Evolutionary conservation across 139 green algal genomes (phyloP), one percentile per base, ranked within the genome.

Genomic region (Marvania coccoides): DNA sequence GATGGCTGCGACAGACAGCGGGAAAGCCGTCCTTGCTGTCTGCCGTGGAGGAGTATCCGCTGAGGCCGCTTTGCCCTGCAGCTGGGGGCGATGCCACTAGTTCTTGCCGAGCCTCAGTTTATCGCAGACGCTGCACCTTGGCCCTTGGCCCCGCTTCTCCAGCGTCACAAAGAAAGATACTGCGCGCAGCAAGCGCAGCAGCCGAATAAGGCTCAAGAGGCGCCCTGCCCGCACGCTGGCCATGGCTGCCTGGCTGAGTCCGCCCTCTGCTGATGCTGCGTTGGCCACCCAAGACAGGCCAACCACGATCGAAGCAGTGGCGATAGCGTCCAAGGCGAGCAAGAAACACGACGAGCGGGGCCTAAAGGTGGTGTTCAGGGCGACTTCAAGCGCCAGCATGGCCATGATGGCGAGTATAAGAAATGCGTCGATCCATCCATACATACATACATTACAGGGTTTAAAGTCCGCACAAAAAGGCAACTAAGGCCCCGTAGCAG

Each of bases 371-470:
- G 30, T 51, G 36, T 15, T 63, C 13, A 63, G 15, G 7, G 15
- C 13, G 10, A 63, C 30, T 47, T 63, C 55, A 13, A 47, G 13
- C 30, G 55, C 10, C 7, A 63, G 30, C 10, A 51, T 10, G 7
- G 36, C 55, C 13, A 63, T 47, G 14, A 63, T 47, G 14, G 14
- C 35, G 14, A 51, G 10, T 19, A 63, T 15, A n/a, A 63, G 36
- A n/a, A 63, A 51, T 15, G n/a, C n/a, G 13, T 63, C 30, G 35
- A 63, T 47, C 42, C 42, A 51, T n/a, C n/a, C n/a, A n/a, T n/a
- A n/a, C n/a, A n/a, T n/a, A n/a, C n/a, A n/a, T n/a, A n/a, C n/a
- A n/a, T n/a, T n/a, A n/a, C n/a, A n/a, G n/a, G n/a, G n/a, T n/a
- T n/a, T n/a, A n/a, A n/a, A n/a, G n/a, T n/a, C n/a, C n/a, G n/a